These are phyloP conservation scores for Lignosus rhinocerotis DNA, from an alignment of 1,284 basidiomycete species.

Conservation along the genomic window DNA sequence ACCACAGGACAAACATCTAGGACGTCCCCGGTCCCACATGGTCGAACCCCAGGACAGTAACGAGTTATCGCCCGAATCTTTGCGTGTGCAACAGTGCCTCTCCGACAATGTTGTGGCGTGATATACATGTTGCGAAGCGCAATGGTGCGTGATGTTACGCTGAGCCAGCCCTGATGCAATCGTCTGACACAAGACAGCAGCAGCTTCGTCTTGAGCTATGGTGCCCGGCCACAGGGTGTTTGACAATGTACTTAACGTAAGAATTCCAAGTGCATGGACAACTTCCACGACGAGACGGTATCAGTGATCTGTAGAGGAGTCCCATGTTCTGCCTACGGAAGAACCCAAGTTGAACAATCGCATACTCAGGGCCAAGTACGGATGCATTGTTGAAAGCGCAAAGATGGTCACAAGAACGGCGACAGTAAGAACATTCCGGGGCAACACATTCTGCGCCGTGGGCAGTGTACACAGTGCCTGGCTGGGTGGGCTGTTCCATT, in stretches of 20 bases:
- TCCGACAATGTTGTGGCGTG: slow-evolving; percentile 18
- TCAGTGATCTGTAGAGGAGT: slow-evolving; percentile 6
- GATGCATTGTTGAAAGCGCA: neutral
- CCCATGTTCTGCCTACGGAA: slow-evolving; percentile 4
- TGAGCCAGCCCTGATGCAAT: slow-evolving; percentile 14
- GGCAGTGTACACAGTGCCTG: neutral
- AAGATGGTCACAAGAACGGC: slow-evolving; percentile 2
- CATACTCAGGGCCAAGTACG: neutral
- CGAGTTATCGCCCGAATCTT: slow-evolving; percentile 25
- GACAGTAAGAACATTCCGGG: neutral
- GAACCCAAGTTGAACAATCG: neutral
- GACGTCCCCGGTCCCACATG: slow-evolving; percentile 17
- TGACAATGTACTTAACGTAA: slow-evolving; percentile 20
- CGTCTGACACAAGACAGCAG: slow-evolving; percentile 1
- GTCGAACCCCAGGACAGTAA: slow-evolving; percentile 22
- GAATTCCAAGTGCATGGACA: slow-evolving; percentile 17
- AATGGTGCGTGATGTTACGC: slow-evolving; percentile 23
- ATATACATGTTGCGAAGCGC: slow-evolving; percentile 30
- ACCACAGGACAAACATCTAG: slow-evolving; percentile 1
- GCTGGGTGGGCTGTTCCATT: neutral
- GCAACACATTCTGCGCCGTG: neutral
- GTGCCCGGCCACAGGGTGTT: slow-evolving; percentile 4
- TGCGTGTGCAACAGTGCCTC: slow-evolving; percentile 25
- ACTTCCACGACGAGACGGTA: slow-evolving; percentile 16
- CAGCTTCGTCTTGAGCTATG: slow-evolving; percentile 6